These are phyloP conservation scores for Tuber calosporum DNA, from an alignment of 495 filamentous ascomycete species.

Conservation along the genomic window DNA sequence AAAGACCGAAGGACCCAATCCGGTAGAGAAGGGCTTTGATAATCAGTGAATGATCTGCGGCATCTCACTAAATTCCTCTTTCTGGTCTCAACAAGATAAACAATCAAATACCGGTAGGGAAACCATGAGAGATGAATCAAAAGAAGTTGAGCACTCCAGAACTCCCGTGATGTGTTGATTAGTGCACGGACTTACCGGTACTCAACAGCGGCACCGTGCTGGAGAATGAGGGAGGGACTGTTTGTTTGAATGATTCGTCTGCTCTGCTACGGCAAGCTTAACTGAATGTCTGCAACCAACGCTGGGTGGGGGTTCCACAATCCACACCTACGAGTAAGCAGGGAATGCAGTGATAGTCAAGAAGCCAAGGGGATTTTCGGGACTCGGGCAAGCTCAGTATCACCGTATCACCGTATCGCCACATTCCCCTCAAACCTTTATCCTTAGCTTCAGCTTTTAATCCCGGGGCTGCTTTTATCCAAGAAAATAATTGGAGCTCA, in stretches of 20 bases:
- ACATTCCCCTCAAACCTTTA: not conserved
- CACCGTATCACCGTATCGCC: not conserved
- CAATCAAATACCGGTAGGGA: not conserved
- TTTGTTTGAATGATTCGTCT: constrained; percentile 23
- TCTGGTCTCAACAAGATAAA: not conserved
- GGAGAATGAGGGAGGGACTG: constrained; percentile 14
- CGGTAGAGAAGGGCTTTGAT: constrained; percentile 16
- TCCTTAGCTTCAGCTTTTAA: not conserved
- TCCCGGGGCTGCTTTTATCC: not conserved
- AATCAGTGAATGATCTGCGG: constrained; percentile 13
- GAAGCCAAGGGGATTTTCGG: constrained; percentile 5
- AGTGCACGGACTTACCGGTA: constrained; percentile 31
- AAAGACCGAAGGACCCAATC: constrained; percentile 11
- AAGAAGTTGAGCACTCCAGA: not conserved
- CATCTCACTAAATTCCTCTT: not conserved
- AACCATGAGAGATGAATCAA: not conserved
- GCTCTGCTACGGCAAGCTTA: constrained; percentile 20
- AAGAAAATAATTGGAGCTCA: not conserved
- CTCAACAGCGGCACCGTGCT: constrained; percentile 22
- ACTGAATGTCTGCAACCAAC: not conserved
- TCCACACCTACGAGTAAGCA: not conserved
- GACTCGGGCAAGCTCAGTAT: constrained; percentile 1
- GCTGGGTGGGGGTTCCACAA: not conserved
- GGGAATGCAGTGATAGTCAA: not conserved
- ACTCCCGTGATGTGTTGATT: not conserved